Percentiles rank a stretch among this genome's conserved stretches.
Evolutionary conservation across 768 basidiomycete species (phyloP).

Genomic region (Lactarius pseudohatsudake): DNA sequence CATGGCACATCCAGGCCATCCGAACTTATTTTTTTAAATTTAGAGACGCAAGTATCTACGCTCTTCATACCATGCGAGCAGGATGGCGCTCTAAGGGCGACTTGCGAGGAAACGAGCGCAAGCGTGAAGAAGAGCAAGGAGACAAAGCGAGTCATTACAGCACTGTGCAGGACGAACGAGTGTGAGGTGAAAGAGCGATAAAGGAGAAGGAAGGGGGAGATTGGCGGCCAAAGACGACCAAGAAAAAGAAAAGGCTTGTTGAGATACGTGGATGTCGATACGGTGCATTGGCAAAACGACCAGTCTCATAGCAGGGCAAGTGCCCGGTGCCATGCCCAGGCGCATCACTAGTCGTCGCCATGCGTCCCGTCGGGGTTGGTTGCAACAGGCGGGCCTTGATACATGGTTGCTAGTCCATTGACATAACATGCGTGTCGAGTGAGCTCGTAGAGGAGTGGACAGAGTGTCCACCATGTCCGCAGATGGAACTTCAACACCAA

Average conservation of each 20-base stretch:
- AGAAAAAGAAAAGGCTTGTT: conserved; percentile 20
- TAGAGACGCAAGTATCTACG: conserved; percentile 18
- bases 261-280: not conserved
- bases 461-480: not conserved
- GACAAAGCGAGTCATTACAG: conserved; percentile 32
- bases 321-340: not conserved
- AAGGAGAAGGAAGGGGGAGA: conserved; percentile 13
- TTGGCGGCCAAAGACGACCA: conserved; percentile 31
- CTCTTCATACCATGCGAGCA: not conserved
- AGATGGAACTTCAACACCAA: conserved; percentile 14
- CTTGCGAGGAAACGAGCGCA: conserved; percentile 22
- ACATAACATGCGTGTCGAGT: not conserved
- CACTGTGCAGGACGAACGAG: conserved; percentile 27
- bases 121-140: conserved; percentile 32
- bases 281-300: not conserved
- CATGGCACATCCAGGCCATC: conserved; percentile 46
- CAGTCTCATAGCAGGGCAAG: not conserved
- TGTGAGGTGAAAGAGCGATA: conserved; percentile 27
- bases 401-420: not conserved
- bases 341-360: not conserved
- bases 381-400: not conserved
- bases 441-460: not conserved
- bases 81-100: conserved; percentile 20
- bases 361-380: not conserved
- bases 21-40: conserved; percentile 24